Base-by-base conservation (phyloP, 352 stramenopile genomes). In the Globisporangium viniferum region DNA sequence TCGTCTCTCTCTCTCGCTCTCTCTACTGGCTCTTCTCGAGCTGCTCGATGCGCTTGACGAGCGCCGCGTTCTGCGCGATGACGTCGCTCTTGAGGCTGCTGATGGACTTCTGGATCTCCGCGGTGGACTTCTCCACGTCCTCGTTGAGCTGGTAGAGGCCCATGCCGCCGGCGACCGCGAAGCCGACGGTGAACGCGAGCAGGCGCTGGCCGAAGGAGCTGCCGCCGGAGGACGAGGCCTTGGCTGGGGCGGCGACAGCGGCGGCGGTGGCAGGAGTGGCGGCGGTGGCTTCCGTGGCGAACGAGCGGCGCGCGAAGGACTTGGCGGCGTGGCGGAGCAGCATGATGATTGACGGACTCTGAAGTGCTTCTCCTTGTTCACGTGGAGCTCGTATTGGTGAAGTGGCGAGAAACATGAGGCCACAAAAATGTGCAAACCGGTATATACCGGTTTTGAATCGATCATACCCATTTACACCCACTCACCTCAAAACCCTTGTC, bases 161-260 rank as follows among this genome's bases (percentile, higher is more conserved):
- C 55, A 88, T 81, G 51, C 78, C 82, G 29, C 77, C 80, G 44
- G 82, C 86, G 7, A 90, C 67, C 1, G 79, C 78, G 41, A 91
- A 89, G 44, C 86, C 86, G 33, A 93, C 79, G 35, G 74, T 81
- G 67, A 93, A 93, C 24, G 86, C 81, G 57, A 88, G 61, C 35
- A 93, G 69, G 29, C 86, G 86, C 72, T 93, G 83, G 62, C 86
- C 68, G 69, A 93, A 85, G 44, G 83, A 91, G 74, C 81, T 91
- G 61, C 86, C 86, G 44, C 56, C n/a, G 33, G 20, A 33, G 33
- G n/a, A 49, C 9, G 70, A 80, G 5, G 76, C 60, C 35, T 72
- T 60, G 3, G 74, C 65, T 8, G 81, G 46, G 6, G 68, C 55
- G 6, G 56, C 57, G 5, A 51, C 62, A 27, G 73, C 65, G 27